Evolutionary conservation across 768 basidiomycete species (phyloP).

Genomic region (Rhizopogon vesiculosus): DNA sequence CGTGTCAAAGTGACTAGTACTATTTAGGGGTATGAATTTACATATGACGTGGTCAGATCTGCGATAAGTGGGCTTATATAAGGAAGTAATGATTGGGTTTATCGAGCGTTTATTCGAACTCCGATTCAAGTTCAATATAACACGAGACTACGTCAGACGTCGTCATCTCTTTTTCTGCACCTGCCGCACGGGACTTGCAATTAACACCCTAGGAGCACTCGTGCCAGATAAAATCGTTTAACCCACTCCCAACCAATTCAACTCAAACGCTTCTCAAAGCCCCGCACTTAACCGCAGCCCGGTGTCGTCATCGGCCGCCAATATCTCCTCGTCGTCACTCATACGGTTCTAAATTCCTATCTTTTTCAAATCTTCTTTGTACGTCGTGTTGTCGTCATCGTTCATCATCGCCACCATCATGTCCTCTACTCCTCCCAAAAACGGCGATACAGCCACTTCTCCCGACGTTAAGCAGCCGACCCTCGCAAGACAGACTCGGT

Average conservation of each 20-base stretch:
- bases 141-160: constrained; percentile 38
- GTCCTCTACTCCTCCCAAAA: constrained; percentile 23
- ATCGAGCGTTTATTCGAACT: constrained; percentile 26
- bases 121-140: constrained; percentile 39
- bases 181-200: constrained; percentile 29
- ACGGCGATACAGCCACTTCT: constrained; percentile 33
- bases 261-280: neutral
- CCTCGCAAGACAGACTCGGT: constrained; percentile 42
- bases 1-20: neutral
- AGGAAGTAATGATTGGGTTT: constrained; percentile 2
- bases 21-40: neutral
- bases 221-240: neutral
- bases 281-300: constrained; percentile 7
- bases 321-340: neutral
- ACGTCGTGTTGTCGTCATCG: constrained; percentile 15
- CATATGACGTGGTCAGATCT: constrained; percentile 32
- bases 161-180: constrained; percentile 29
- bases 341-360: too few relatives aligned
- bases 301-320: constrained; percentile 21
- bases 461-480: constrained; percentile 24
- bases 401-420: constrained; percentile 12
- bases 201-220: constrained; percentile 1
- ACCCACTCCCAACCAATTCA: neutral
- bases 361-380: neutral
- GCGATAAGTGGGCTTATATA: constrained; percentile 20